phyloP scores from a whole-genome alignment of 352 stramenopile genomes.

The Elongisporangium senticosum region DNA sequence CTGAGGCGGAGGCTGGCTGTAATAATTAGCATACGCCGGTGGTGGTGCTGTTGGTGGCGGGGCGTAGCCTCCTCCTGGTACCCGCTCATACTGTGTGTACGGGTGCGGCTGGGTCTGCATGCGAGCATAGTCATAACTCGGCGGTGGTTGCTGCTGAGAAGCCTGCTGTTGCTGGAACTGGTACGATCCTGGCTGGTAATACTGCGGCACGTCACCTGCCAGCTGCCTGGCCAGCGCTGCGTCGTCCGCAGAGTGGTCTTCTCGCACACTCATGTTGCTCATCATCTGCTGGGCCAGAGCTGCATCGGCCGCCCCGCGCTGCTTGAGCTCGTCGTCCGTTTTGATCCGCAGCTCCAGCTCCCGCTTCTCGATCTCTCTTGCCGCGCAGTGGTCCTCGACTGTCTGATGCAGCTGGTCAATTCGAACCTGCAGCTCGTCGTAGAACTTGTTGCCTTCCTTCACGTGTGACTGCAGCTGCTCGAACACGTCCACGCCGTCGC shows the following conservation, averaged over 20 bases:
- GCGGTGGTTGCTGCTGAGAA: constrained; percentile 7
- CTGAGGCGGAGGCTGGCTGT: constrained; percentile 28
- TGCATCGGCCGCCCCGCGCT: constrained; percentile 46
- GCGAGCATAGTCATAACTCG: constrained; percentile 31
- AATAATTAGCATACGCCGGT: constrained; percentile 33
- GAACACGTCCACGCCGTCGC: constrained; percentile 65
- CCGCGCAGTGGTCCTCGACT: constrained; percentile 63
- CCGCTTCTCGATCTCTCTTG: constrained; percentile 60
- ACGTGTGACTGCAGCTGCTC: constrained; percentile 73
- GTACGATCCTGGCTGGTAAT: constrained; percentile 14
- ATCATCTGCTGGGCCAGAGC: constrained; percentile 66
- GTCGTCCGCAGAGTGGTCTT: constrained; percentile 25
- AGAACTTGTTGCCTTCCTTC: constrained; percentile 67
- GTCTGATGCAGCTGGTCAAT: constrained; percentile 68
- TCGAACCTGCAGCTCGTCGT: constrained; percentile 44
- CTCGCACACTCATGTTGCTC: constrained; percentile 48
- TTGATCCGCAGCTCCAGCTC: constrained; percentile 67
- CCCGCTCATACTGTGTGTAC: constrained; percentile 40
- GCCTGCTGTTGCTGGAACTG: background rate
- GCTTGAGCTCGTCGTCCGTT: constrained; percentile 43
- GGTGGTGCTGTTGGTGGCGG: constrained; percentile 23
- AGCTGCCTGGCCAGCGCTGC: constrained; percentile 54
- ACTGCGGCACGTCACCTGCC: constrained; percentile 38
- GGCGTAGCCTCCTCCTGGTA: constrained; percentile 13
- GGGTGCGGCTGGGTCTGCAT: constrained; percentile 24